Evolutionary conservation across 75 land plant genomes (phyloP), one percentile per base, ranked within the genome.

Genomic region (Picea sitchensis): DNA sequence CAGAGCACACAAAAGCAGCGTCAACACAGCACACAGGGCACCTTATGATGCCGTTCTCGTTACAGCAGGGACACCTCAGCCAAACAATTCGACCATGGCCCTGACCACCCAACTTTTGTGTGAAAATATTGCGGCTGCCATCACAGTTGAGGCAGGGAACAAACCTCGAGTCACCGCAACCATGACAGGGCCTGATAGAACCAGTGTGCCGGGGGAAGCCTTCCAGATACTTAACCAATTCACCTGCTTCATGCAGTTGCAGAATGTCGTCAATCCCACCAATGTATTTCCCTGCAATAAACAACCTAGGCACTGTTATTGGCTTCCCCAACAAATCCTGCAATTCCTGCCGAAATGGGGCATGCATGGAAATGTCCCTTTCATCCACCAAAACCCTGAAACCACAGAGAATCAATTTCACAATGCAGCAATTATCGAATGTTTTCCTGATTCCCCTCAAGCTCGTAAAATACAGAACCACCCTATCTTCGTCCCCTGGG

Each of bases 391-490:
- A 26, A 6, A 82, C 79, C 12, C 79, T 34, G 34, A 79, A 58
- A 12, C 82, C 87, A 31, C 59, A 31, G n/a, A 88, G 79, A 21
- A 84, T 82, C 56, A 60, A 36, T 51, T 83, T 72, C 47, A 85
- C 84, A 18, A 54, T 23, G 59, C 68, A 51, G 80, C 88, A 86
- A 51, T 80, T 82, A 38, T 86, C 82, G 79, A 64, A 80, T 18
- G 88, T 86, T 54, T 72, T 76, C 60, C 90, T 47, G 74, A 88
- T 80, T 17, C 88, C 85, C 18, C 82, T 61, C 59, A 88, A 72
- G 61, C 82, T 79, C 34, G 90, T 88, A 58, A 73, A 77, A 78
- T 88, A 88, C 65, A 88, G 67, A 51, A 88, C 90, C 12, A 86
- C 80, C n/a, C 59, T 61, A 67, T 77, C 34, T 59, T 87, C 86